Conservation (phyloP, 139 green algal genomes). For the Raphidocelis subcapitata region DNA sequence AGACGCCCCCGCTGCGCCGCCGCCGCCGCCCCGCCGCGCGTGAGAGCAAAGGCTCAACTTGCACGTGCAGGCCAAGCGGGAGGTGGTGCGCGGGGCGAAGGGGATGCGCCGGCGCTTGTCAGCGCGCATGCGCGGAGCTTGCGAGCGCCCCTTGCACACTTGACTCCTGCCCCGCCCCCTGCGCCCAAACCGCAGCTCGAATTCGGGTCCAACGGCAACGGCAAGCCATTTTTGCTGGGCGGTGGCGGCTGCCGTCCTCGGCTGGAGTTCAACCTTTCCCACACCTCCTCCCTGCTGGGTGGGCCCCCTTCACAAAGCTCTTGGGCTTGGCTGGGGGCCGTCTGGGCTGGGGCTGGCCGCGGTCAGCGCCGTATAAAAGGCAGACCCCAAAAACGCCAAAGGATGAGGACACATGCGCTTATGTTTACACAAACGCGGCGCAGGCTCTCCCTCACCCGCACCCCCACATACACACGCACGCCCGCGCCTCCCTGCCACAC, state of each 20-base stretch:
- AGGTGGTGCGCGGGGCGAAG: no score
- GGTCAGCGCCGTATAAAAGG: no score
- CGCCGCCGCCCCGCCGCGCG: background rate
- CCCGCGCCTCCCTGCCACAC: no score
- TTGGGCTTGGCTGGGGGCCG: no score
- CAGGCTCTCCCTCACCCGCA: background rate
- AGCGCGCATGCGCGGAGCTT: no score
- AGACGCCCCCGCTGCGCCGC: background rate
- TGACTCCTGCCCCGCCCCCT: no score
- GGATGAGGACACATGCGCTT: background rate
- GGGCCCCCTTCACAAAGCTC: no score
- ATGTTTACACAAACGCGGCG: background rate
- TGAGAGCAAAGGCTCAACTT: background rate
- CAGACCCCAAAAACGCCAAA: no score
- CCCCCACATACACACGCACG: background rate
- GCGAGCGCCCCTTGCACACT: no score
- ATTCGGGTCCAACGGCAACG: constrained; percentile 39
- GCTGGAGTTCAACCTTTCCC: constrained; percentile 65
- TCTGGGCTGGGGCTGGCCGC: no score
- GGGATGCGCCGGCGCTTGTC: no score
- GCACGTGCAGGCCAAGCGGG: background rate
- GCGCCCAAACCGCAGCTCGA: no score
- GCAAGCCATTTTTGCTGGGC: constrained; percentile 49
- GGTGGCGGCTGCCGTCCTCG: background rate
- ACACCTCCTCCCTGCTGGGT: constrained; percentile 52